Conservation (phyloP, 1,284 basidiomycete genomes). For the Rhizoctonia solani region DNA sequence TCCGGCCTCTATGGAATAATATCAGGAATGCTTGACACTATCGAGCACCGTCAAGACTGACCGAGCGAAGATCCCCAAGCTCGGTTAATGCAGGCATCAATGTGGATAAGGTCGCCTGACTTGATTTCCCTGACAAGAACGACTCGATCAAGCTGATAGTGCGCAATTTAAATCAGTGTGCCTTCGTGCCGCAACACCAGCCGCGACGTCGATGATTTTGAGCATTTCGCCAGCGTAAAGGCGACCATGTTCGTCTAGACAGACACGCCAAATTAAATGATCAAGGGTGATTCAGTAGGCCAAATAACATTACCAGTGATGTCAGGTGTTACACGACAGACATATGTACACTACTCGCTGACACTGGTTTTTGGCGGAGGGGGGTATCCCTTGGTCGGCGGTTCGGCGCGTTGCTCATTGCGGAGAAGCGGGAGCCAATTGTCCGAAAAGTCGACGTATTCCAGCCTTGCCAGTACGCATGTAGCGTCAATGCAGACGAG, state of each 20-base stretch:
- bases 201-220: conserved; percentile 48
- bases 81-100: conserved; percentile 46
- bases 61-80: conserved; percentile 44
- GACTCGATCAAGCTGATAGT: conserved; percentile 47
- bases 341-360: conserved; percentile 30
- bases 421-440: background rate
- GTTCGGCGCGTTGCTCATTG: background rate
- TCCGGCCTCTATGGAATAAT: conserved; percentile 47
- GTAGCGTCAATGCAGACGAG: conserved; percentile 3
- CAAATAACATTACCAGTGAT: conserved; percentile 33
- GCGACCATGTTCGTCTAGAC: conserved; percentile 41
- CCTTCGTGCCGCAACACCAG: conserved; percentile 47
- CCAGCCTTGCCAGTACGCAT: conserved; percentile 24
- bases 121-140: conserved; percentile 40
- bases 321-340: conserved; percentile 37
- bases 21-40: background rate
- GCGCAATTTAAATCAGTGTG: conserved; percentile 46
- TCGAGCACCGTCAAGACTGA: background rate
- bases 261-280: background rate
- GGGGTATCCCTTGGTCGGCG: background rate
- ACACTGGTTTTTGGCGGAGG: conserved; percentile 17
- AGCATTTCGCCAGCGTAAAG: conserved; percentile 47
- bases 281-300: background rate
- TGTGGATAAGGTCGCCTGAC: conserved; percentile 44
- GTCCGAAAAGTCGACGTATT: conserved; percentile 5